A percentile compares a stretch with the other conserved stretches of the same genome.
Conservation (phyloP, 768 basidiomycete genomes). For the Phaffia tasmanica region DNA sequence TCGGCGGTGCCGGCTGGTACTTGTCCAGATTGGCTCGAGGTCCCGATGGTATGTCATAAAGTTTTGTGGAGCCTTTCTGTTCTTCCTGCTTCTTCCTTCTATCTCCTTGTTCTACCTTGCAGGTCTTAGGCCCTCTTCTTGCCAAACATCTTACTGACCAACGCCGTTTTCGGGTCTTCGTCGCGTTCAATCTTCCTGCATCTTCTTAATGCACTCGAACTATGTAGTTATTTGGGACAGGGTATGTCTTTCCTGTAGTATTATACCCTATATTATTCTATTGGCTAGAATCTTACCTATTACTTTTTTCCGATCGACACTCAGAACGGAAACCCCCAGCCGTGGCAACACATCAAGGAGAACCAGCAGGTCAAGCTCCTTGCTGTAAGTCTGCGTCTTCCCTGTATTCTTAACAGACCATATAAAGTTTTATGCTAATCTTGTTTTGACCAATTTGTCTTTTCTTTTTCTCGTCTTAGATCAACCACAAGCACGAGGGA, state of each 20-base stretch:
- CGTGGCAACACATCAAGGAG: slow-evolving; percentile 30
- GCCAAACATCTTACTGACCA: background rate
- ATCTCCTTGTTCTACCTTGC: background rate
- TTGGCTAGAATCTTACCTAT: background rate
- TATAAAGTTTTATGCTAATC: background rate
- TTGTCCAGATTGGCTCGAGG: slow-evolving; percentile 28
- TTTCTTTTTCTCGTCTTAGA: background rate
- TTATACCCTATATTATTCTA: background rate
- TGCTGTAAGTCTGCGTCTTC: slow-evolving; percentile 18
- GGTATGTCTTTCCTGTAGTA: too few species aligned
- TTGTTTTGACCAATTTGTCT: background rate
- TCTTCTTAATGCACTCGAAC: background rate
- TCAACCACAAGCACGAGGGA: slow-evolving; percentile 26
- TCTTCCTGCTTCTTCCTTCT: background rate
- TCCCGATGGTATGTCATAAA: slow-evolving; percentile 15
- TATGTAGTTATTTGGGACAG: too few species aligned
- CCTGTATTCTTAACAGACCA: background rate
- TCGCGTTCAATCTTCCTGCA: slow-evolving; percentile 1
- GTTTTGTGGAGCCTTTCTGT: background rate
- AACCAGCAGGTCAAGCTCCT: slow-evolving; percentile 30
- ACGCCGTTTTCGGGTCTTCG: background rate
- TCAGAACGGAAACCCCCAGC: slow-evolving; percentile 27
- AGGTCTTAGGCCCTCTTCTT: background rate
- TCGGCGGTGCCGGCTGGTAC: slow-evolving; percentile 22
- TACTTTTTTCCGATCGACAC: background rate